phyloP scores from a whole-genome alignment of 257 asterid genomes.

The Penstemon newberryi region DNA sequence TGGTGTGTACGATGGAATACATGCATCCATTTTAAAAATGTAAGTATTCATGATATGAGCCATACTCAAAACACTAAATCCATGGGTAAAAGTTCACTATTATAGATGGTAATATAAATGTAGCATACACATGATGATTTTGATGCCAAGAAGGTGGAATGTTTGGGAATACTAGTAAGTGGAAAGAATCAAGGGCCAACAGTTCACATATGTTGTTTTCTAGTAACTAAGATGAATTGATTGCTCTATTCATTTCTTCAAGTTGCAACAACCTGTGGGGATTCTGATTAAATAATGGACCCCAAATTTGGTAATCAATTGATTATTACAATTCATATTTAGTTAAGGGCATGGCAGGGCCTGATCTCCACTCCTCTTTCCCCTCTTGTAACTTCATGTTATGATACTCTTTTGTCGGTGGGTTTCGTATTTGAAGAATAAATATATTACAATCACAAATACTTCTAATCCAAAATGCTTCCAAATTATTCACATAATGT shows the following conservation, averaged over 20 bases:
- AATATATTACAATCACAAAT: too few relatives aligned
- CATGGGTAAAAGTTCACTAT: not conserved
- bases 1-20: too few relatives aligned
- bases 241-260: slow-evolving; percentile 23
- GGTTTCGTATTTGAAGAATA: too few relatives aligned
- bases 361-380: too few relatives aligned
- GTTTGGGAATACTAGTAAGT: slow-evolving; percentile 6
- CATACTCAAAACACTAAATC: too few relatives aligned
- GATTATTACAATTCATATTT: not conserved
- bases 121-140: not conserved
- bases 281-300: slow-evolving; percentile 10
- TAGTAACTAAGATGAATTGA: slow-evolving; percentile 27
- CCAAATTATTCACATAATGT: too few relatives aligned
- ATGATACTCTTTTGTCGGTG: too few relatives aligned
- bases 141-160: slow-evolving; percentile 18
- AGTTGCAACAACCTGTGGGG: slow-evolving; percentile 22
- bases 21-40: too few relatives aligned
- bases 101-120: not conserved
- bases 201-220: slow-evolving; percentile 5
- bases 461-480: too few relatives aligned
- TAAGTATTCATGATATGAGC: too few relatives aligned
- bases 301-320: slow-evolving; percentile 21
- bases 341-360: slow-evolving; percentile 6
- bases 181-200: slow-evolving; percentile 29
- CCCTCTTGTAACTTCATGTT: too few relatives aligned